Conservation (phyloP, 805 yeast genomes). For the Cyberlindnera samutprakarnensis region DNA sequence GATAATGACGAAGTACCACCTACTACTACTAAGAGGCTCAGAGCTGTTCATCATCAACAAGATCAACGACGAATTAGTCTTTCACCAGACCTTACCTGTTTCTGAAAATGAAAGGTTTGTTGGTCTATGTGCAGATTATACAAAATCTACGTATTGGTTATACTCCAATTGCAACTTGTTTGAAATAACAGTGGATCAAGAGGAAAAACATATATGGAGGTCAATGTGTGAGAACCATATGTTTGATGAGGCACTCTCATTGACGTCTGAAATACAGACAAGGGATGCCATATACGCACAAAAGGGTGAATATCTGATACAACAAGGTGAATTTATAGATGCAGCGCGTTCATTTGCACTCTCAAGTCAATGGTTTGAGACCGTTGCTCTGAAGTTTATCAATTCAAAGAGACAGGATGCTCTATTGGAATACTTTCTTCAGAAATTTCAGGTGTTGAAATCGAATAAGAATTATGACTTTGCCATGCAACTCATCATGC, state of each 20-base stretch:
- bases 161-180: constrained; percentile 52
- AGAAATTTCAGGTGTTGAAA: constrained; percentile 31
- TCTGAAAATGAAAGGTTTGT: constrained; percentile 29
- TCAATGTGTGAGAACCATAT: constrained; percentile 40
- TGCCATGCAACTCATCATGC: constrained; percentile 24
- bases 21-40: constrained; percentile 37
- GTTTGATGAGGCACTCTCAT: constrained; percentile 58
- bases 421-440: constrained; percentile 36
- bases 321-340: constrained; percentile 22
- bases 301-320: constrained; percentile 45
- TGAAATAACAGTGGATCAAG: constrained; percentile 67
- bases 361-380: constrained; percentile 62
- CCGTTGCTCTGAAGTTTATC: constrained; percentile 51
- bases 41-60: constrained; percentile 41
- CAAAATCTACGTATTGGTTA: constrained; percentile 65
- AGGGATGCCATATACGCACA: constrained; percentile 42
- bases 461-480: constrained; percentile 18
- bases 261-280: constrained; percentile 29
- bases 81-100: constrained; percentile 31
- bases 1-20: constrained; percentile 46
- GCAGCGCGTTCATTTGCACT: constrained; percentile 55
- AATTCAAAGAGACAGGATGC: constrained; percentile 35
- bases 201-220: constrained; percentile 70
- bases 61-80: constrained; percentile 40
- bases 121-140: constrained; percentile 44